Evolutionary conservation across 805 yeast genomes (phyloP).

Genomic region (Komagataella pseudopastoris): DNA sequence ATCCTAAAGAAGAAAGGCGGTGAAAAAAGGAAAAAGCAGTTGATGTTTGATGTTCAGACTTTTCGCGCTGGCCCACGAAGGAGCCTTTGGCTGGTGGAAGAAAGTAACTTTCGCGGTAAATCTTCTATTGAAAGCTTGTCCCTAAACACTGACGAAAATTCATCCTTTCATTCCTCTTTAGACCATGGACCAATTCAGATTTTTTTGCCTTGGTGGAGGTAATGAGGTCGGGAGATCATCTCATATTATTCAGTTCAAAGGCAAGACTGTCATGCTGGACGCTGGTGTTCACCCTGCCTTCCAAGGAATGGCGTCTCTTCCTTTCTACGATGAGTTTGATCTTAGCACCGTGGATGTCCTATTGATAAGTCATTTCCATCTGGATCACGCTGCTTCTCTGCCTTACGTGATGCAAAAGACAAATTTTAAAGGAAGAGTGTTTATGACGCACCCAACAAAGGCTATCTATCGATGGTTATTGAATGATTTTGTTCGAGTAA

Average conservation of each 20-base stretch:
- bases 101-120: not conserved
- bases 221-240: constrained; percentile 96
- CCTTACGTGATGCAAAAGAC: constrained; percentile 99
- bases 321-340: constrained; percentile 93
- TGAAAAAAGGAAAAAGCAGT: not conserved
- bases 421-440: constrained; percentile 85
- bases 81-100: not conserved
- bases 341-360: constrained; percentile 75
- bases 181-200: constrained; percentile 26
- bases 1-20: not conserved
- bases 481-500: constrained; percentile 88
- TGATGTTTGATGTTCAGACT: not conserved
- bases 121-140: not conserved
- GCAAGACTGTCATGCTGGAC: constrained; percentile 91
- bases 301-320: constrained; percentile 79
- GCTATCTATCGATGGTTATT: constrained; percentile 94
- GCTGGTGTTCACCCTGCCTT: constrained; percentile 98
- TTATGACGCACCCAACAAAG: constrained; percentile 98
- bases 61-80: not conserved
- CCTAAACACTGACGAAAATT: not conserved
- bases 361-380: constrained; percentile 86
- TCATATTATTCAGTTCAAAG: constrained; percentile 83
- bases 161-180: not conserved
- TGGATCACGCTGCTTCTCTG: constrained; percentile 95
- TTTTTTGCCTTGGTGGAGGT: constrained; percentile 94